These are phyloP conservation scores for Capniomyces stellatus DNA, from an alignment of 371 early-diverging fungal species.

Conservation along the genomic window DNA sequence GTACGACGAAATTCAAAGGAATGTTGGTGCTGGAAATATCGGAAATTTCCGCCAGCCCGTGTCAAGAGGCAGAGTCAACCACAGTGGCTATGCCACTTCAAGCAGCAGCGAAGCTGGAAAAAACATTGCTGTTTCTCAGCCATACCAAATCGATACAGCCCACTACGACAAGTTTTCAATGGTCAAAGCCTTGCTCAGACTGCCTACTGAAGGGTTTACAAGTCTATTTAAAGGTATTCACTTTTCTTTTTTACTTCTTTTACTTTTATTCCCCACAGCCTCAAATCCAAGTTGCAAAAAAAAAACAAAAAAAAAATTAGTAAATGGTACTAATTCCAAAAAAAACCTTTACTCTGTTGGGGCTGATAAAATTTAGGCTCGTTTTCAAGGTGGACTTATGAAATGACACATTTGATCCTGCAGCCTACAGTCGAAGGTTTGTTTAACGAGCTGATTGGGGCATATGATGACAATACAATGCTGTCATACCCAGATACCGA, in stretches of 20 bases:
- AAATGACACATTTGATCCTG: slow-evolving; percentile 42
- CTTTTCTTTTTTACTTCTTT: neutral
- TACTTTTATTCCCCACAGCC: too few species aligned
- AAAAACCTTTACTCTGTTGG: too few species aligned
- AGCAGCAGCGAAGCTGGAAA: neutral
- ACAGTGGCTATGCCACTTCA: slow-evolving; percentile 12
- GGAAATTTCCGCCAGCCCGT: neutral
- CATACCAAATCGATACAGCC: slow-evolving; percentile 20
- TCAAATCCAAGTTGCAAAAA: too few species aligned
- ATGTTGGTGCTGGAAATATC: neutral
- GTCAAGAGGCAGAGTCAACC: slow-evolving; percentile 11
- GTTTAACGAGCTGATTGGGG: slow-evolving; percentile 51
- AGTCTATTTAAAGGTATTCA: slow-evolving; percentile 24
- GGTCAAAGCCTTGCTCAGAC: slow-evolving; percentile 11
- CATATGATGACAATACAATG: slow-evolving; percentile 46
- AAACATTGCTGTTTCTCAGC: slow-evolving; percentile 6
- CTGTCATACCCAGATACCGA: slow-evolving; percentile 34
- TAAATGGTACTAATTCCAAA: too few species aligned
- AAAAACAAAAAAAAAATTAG: too few species aligned
- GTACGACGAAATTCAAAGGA: slow-evolving; percentile 3
- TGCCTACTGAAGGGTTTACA: slow-evolving; percentile 27
- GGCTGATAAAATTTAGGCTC: too few species aligned
- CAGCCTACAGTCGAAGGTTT: slow-evolving; percentile 53
- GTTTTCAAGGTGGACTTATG: slow-evolving; percentile 47
- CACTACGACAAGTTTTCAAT: slow-evolving; percentile 13